phyloP scores from a whole-genome alignment of 306 rosid genomes.

The Quercus suber region DNA sequence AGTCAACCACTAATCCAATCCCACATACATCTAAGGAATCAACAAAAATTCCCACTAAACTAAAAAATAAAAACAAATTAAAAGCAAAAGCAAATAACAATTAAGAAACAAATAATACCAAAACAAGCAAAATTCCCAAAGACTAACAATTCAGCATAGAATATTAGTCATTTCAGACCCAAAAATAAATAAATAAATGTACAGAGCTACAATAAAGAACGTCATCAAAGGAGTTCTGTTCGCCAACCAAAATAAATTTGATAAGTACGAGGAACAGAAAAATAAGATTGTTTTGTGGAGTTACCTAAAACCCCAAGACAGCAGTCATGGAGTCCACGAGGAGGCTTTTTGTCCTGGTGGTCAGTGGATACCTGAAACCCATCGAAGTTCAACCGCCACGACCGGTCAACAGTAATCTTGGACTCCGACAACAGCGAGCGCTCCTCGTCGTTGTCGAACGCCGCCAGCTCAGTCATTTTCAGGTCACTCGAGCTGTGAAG shows the following conservation, averaged over 20 bases:
- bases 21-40: background rate
- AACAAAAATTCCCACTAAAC: background rate
- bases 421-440: constrained; percentile 43
- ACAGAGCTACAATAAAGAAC: background rate
- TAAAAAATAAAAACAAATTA: background rate
- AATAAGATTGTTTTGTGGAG: background rate
- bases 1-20: background rate
- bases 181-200: background rate
- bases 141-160: background rate
- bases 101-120: background rate
- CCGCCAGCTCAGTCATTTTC: constrained; percentile 51
- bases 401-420: constrained; percentile 47
- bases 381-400: constrained; percentile 91
- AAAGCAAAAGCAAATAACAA: background rate
- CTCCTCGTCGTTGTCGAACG: constrained; percentile 49
- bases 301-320: constrained; percentile 79
- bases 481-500: constrained; percentile 2
- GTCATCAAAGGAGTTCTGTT: background rate
- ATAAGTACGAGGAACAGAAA: background rate
- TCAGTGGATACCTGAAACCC: constrained; percentile 48
- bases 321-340: constrained; percentile 71
- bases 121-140: constrained; percentile 3
- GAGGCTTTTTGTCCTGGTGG: constrained; percentile 54
- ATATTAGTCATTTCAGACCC: background rate
- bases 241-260: background rate